Evolutionary conservation across 2,329 filamentous ascomycete species (phyloP), one percentile per base, ranked within the genome.

Genomic region (Sclerotinia spermophila): DNA sequence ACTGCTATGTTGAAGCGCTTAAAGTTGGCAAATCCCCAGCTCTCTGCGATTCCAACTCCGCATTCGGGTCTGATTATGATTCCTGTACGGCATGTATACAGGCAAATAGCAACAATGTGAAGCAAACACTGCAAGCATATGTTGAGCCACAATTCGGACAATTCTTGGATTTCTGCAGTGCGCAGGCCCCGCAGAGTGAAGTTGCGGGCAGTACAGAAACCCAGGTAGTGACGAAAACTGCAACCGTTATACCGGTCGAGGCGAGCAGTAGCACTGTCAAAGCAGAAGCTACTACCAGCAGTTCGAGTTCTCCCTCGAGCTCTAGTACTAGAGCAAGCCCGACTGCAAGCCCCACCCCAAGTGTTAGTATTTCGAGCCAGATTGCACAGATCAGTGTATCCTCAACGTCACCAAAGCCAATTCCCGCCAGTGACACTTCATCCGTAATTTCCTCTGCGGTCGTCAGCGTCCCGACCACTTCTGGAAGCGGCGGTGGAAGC

Each of bases 1-100:
- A 82, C 42, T 83, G 83, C 24, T 82, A 78, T 45, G 58, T 82
- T 3, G 84, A 86, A 74, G 86, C 81, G 0, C 81, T 86, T 69
- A 74, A 71, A 0, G 72, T 81, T 1, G 89, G 89, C 38, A 87
- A 87, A 75, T 78, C 76, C 0, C 72, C 80, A 0, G 74, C 60
- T 0, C 82, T 90, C 1, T 90, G 89, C 76, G 73, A 68, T 0
- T 0, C 66, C 0, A 77, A 66, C 10, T 86, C 85, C 0, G 71
- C 78, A 0, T 90, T 88, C 79, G 60, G 64, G 3, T 60, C 67
- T 0, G 77, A 77, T 33, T 79, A 82, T 17, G 24, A 66, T 0
- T 58, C 69, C 0, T 90, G 88, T 78, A 19, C 73, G 33, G 21
- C 7, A 8, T 79, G 78, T 67, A 73, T 78, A 3, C 24, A 8